phyloP scores from a whole-genome alignment of 352 stramenopile genomes.

The Phytophthora pluvialis region DNA sequence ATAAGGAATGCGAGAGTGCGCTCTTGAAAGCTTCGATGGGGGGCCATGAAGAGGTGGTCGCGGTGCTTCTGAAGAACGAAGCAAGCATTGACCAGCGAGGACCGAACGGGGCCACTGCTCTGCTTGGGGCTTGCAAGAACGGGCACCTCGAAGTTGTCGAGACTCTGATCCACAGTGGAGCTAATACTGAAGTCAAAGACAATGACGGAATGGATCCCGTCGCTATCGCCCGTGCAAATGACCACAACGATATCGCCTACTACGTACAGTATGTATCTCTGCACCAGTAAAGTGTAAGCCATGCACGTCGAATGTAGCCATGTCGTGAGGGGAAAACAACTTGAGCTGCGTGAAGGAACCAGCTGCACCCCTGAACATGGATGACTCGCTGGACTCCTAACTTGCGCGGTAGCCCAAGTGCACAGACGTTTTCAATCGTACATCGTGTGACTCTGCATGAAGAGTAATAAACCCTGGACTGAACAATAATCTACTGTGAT shows the following conservation, averaged over 20 bases:
- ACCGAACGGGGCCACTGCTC: slow-evolving; percentile 3
- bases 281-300: too few species aligned
- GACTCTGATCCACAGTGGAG: slow-evolving; percentile 7
- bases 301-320: too few species aligned
- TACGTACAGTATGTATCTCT: not conserved
- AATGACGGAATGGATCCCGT: slow-evolving; percentile 1
- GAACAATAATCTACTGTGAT: too few species aligned
- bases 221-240: not conserved
- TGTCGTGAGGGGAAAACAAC: too few species aligned
- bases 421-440: too few species aligned
- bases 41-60: slow-evolving; percentile 6
- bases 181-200: not conserved
- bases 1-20: slow-evolving; percentile 3
- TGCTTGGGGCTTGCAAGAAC: slow-evolving; percentile 8
- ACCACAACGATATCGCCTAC: slow-evolving; percentile 1
- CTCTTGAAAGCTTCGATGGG: slow-evolving; percentile 8
- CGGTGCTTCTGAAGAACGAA: slow-evolving; percentile 10
- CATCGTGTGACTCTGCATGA: too few species aligned
- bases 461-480: too few species aligned
- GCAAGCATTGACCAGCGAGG: slow-evolving; percentile 1
- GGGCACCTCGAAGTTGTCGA: slow-evolving; percentile 13
- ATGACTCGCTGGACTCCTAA: too few species aligned
- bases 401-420: too few species aligned
- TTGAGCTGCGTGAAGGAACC: too few species aligned
- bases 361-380: too few species aligned